Evolutionary conservation across 768 basidiomycete species (phyloP), one percentile per base, ranked within the genome.

Genomic region (Amanita molliuscula): DNA sequence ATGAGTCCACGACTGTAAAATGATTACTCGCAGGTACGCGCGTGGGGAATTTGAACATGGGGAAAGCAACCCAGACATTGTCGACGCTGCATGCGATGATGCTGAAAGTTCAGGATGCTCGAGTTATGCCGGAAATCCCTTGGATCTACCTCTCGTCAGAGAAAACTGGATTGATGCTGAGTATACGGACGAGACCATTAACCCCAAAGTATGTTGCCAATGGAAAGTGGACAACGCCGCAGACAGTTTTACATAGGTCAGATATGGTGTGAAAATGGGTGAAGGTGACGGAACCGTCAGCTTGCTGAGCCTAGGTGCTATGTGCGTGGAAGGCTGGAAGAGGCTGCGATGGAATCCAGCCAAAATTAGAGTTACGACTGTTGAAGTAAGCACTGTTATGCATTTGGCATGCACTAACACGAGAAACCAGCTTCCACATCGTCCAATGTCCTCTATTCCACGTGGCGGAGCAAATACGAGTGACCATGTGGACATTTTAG

Each of bases 321-420:
- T 98, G 92, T 97, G 95, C 59, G 83, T 87, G 9, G 90, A 92
- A 60, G 95, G 94, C 6, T 96, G 94, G 95, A 88, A 87, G 64
- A 73, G 82, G 50, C 75, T 75, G 54, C 72, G 82, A 48, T 97
- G 91, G 90, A 98, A 97, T 64, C 95, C 95, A 1, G 85, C 80
- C 10, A 76, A 84, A n/a, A 91, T 96, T 61, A 76, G 80, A 57
- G 68, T 97, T 43, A 79, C 82, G 21, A 95, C 93, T 13, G 80
- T 93, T 50, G 91, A 94, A 78, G 87, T 92, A 57, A 55, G 33
- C 26, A 35, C n/a, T 34, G 38, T 34, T 43, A 33, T 52, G 20
- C 42, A 26, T 23, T 21, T 43, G 43, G 21, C 34, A 28, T n/a
- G n/a, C 26, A 36, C 41, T 50, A 43, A 58, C 26, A 38, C 40